Base-by-base conservation (phyloP, 805 yeast species). In the Hanseniaspora jakobsenii region DNA sequence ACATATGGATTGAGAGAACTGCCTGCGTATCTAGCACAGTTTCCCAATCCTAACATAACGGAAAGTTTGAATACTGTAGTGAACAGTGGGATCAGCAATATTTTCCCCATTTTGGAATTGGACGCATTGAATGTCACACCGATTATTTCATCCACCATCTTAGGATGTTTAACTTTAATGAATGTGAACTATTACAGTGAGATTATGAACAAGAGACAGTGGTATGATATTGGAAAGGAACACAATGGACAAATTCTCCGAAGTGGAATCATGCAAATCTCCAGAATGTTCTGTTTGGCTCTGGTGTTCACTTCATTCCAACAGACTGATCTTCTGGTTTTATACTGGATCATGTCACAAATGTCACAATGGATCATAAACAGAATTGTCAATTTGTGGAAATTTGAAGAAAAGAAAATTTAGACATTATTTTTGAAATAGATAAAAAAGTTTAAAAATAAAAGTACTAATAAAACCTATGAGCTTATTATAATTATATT, bases 281-380 rank as follows among this genome's bases (percentile, higher is more conserved):
- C 93, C 2, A 67, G 95, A 53, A 67, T 83, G 50, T 76, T 89
- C 18, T 75, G 82, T 42, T 75, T 86, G 1, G 75, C 83, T 51
- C 66, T 89, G 61, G 84, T 85, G 80, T 86, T 85, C 4, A 66
- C 86, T 16, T 70, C 94, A 0, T 73, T 86, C 32, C 91, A 86
- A 54, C 93, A 94, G 0, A 94, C 97, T 0, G 66, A 78, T 23
- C 84, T 93, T 0, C 63, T 87, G 28, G 74, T 80, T 0, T 57
- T 85, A n/a, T 89, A 87, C 62, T 89, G 97, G 98, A 70, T 84
- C 24, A 76, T 89, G 36, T 85, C 95, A 0, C 87, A 85, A 56
- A 52, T 70, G 3, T 87, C 69, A 56, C 86, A 96, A 2, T 62
- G 83, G 48, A 49, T 73, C 0, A 96, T 89, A 54, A 89, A 87